Evolutionary conservation across 164 flowering plant genomes (phyloP).

Genomic region (Piper betle): DNA sequence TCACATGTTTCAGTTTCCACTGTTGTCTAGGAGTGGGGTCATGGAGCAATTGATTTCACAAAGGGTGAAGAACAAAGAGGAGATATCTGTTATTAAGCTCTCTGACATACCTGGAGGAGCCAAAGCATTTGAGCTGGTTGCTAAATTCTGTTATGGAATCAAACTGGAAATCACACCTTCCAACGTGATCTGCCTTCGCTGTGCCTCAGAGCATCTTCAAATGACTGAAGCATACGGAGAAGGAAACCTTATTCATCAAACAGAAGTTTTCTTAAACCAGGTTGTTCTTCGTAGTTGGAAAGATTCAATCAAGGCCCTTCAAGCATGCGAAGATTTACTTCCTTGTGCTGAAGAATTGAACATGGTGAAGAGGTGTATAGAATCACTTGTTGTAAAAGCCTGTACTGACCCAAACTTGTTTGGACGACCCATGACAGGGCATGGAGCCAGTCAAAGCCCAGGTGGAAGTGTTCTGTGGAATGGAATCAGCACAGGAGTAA

Average conservation of each 20-base stretch:
- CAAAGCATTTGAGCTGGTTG: slow-evolving; percentile 47
- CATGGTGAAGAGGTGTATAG: slow-evolving; percentile 42
- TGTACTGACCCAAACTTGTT: slow-evolving; percentile 88
- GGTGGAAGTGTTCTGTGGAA: slow-evolving; percentile 98
- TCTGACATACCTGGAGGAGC: slow-evolving; percentile 77
- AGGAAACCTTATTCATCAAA: slow-evolving; percentile 48
- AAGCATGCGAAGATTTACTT: slow-evolving; percentile 44
- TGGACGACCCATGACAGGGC: slow-evolving; percentile 99
- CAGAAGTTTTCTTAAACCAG: slow-evolving; percentile 56
- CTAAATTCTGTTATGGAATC: slow-evolving; percentile 68
- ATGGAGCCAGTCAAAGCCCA: slow-evolving; percentile 90
- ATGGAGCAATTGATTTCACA: slow-evolving; percentile 41
- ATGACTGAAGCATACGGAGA: slow-evolving; percentile 84
- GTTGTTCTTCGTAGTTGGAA: slow-evolving; percentile 73
- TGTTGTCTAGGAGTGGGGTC: slow-evolving; percentile 65
- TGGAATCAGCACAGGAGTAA: slow-evolving; percentile 88
- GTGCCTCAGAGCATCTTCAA: slow-evolving; percentile 76
- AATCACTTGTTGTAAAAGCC: slow-evolving; percentile 67
- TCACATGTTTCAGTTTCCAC: slow-evolving; percentile 98
- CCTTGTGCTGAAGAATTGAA: slow-evolving; percentile 53
- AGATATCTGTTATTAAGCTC: slow-evolving; percentile 17
- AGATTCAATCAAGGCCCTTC: slow-evolving; percentile 73
- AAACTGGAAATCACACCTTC: slow-evolving; percentile 56
- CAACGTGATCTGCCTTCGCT: slow-evolving; percentile 46
- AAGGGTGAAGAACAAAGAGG: slow-evolving; percentile 14